phyloP scores from a whole-genome alignment of 2,329 filamentous ascomycete genomes.

The Hirsutella rhossiliensis region DNA sequence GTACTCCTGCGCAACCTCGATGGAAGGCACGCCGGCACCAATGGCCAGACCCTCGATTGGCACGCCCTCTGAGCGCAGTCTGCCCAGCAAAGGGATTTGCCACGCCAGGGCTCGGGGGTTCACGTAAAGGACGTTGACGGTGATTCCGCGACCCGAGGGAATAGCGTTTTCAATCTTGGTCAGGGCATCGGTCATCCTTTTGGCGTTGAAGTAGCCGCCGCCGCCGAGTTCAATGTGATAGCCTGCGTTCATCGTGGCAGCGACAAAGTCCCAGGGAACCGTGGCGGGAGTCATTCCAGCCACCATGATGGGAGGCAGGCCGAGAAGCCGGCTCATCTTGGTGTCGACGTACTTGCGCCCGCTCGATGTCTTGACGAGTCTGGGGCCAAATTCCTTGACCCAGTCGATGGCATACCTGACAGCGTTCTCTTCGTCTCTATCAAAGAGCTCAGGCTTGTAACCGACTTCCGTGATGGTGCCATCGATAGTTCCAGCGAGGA shows the following conservation, averaged over 20 bases:
- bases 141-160: constrained; percentile 76
- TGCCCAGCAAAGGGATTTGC: constrained; percentile 78
- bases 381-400: constrained; percentile 96
- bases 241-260: constrained; percentile 87
- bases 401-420: constrained; percentile 93
- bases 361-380: constrained; percentile 75
- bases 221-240: constrained; percentile 87
- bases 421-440: constrained; percentile 87
- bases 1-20: constrained; percentile 87
- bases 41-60: constrained; percentile 89
- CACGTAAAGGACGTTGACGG: constrained; percentile 83
- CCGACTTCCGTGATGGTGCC: constrained; percentile 84
- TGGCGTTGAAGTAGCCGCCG: constrained; percentile 78
- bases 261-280: constrained; percentile 83
- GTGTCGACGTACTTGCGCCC: constrained; percentile 92
- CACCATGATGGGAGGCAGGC: constrained; percentile 77
- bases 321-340: constrained; percentile 82
- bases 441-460: constrained; percentile 96
- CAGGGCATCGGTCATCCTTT: constrained; percentile 72
- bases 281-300: constrained; percentile 91
- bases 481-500: constrained; percentile 85
- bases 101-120: constrained; percentile 81
- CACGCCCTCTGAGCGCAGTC: constrained; percentile 71
- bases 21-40: constrained; percentile 84
- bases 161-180: constrained; percentile 76